Base-by-base conservation (phyloP, 192 early-diverging fungal species). In the Coemansia sp. region DNA sequence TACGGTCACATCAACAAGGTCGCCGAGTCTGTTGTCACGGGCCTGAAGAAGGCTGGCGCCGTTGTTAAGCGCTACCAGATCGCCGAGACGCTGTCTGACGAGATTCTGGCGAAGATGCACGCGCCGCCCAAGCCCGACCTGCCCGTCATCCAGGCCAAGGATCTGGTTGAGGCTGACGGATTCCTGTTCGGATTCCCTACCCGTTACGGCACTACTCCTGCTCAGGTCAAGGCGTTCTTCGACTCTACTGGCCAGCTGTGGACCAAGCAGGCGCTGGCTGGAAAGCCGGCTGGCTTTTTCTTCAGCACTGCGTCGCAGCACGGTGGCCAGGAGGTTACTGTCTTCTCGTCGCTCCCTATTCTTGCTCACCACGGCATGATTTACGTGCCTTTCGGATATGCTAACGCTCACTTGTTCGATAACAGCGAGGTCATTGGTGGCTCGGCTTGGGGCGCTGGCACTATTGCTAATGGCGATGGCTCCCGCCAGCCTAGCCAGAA, bases 311-410 rank as follows among this genome's bases (percentile, higher is more conserved):
- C 78, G 6, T 82, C 85, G 46, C 89, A 90, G 79, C 87, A 90
- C 70, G 92, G 92, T 57, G 93, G 93, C 20, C 90, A 92, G 81
- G 92, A 95, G 69, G 85, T 83, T 31, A 92, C 90, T 5, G 85
- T 87, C 31, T 64, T 89, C 6, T 86, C 85, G 28, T 76, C 91
- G 40, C 60, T 93, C 23, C 82, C 90, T 0, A 83, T 86, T 71
- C 81, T 92, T 37, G 86, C 84, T 7, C 91, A 93, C 79, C 92
- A 92, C 69, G 93, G 92, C 28, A 86, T 95, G 43, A 79, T 86
- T 55, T 95, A 83, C 65, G 88, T 93, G 40, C 93, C 93, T 3
- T 65, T 93, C 51, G 90, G 90, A 18, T 87, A 78, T 62, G 35
- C 65, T 6, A 39, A 86, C 66, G 20, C 76, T 0, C 24, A 87